A percentile compares a stretch with the other conserved stretches of the same genome.
phyloP scores from a whole-genome alignment of 176 grass and related monocot genomes.

The Saccharum officinarum region DNA sequence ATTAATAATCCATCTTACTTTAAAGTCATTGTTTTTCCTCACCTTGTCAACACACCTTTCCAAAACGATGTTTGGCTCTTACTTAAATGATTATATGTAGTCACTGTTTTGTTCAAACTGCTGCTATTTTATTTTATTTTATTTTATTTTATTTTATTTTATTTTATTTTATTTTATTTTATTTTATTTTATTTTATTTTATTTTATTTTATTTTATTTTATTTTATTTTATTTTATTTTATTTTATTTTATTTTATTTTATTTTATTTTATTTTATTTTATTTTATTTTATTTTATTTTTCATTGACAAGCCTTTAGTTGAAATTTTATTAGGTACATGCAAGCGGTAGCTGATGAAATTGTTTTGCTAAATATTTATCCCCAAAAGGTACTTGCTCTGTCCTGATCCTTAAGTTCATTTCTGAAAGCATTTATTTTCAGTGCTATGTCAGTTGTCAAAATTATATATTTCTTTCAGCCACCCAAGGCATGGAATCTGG shows the following conservation, averaged over 20 bases:
- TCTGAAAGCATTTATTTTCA: background rate
- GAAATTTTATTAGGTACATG: constrained; percentile 77
- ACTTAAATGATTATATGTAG: background rate
- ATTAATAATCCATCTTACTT: constrained; percentile 23
- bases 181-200: too few species aligned
- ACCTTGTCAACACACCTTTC: background rate
- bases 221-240: too few species aligned
- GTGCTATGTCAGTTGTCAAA: constrained; percentile 5
- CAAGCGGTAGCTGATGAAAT: constrained; percentile 96
- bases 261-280: too few species aligned
- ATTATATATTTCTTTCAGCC: constrained; percentile 52
- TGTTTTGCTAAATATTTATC: constrained; percentile 67
- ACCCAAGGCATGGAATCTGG: constrained; percentile 69
- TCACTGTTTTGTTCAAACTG: background rate
- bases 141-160: background rate
- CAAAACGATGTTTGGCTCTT: background rate
- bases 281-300: background rate
- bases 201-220: too few species aligned
- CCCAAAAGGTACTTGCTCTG: constrained; percentile 52
- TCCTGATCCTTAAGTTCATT: constrained; percentile 18
- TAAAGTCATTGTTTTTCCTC: background rate
- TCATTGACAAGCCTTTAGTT: constrained; percentile 17
- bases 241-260: too few species aligned
- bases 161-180: too few species aligned
- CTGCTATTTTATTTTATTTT: background rate